Percentiles rank a stretch among this genome's conserved stretches.
Conservation (phyloP, 495 filamentous ascomycete species). For the Corynascus novoguineensis region DNA sequence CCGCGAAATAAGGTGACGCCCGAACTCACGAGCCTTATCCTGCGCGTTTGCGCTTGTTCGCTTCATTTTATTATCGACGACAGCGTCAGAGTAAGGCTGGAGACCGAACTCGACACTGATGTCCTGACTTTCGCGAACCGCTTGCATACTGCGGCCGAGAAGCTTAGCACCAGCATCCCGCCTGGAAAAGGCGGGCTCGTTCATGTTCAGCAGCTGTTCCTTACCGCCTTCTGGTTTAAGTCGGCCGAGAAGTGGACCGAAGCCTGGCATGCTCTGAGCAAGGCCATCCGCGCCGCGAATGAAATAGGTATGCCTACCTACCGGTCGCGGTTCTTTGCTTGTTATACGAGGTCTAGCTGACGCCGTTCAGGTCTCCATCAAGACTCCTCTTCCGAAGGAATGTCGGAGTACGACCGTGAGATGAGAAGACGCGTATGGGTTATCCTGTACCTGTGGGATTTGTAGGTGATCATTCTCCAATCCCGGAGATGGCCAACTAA, state of each 20-base stretch:
- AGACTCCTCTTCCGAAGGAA: slow-evolving; percentile 28
- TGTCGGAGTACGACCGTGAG: slow-evolving; percentile 44
- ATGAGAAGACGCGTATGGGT: slow-evolving; percentile 42
- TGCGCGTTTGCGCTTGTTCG: slow-evolving; percentile 49
- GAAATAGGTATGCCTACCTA: slow-evolving; percentile 39
- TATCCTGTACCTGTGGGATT: slow-evolving; percentile 39
- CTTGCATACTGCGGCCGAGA: slow-evolving; percentile 41
- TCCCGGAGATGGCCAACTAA: background rate
- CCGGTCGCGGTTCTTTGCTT: background rate
- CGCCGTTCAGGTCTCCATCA: slow-evolving; percentile 43
- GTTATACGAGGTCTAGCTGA: slow-evolving; percentile 11
- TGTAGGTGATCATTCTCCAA: slow-evolving; percentile 23
- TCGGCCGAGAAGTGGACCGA: slow-evolving; percentile 48
- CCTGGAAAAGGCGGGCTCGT: slow-evolving; percentile 44
- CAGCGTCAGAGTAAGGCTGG: slow-evolving; percentile 37
- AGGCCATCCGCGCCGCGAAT: slow-evolving; percentile 46
- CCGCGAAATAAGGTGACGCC: slow-evolving; percentile 32
- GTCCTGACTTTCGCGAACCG: slow-evolving; percentile 35
- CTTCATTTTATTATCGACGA: slow-evolving; percentile 39
- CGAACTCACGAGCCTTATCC: slow-evolving; percentile 47
- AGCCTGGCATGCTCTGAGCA: slow-evolving; percentile 46
- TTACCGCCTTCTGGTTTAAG: slow-evolving; percentile 50
- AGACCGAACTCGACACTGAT: slow-evolving; percentile 41
- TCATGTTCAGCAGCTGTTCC: slow-evolving; percentile 49
- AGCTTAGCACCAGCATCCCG: slow-evolving; percentile 41